Base-by-base conservation (phyloP, 495 filamentous ascomycete genomes). In the Aspergillus mulundensis region DNA sequence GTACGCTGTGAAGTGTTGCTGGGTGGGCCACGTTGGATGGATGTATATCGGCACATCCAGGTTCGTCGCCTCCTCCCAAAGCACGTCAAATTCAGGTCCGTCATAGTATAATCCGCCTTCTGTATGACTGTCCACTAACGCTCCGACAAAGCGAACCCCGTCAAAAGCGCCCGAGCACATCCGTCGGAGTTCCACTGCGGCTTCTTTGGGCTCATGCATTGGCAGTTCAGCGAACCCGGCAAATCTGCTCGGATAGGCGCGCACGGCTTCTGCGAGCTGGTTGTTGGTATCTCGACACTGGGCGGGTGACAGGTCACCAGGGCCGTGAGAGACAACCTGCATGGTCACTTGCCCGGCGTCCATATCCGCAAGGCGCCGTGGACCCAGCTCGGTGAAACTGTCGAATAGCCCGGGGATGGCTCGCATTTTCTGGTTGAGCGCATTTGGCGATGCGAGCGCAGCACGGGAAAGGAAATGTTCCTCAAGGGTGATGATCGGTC, bases 41-140 rank as follows among this genome's bases (percentile, higher is more conserved):
- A 85, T 72, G 48, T 84, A 86, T 20, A 84, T 69, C 4, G 83
- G 81, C 0, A 84, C 79, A 47, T 81, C 74, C 0, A 85, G 74
- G 14, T 71, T 65, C 48, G 81, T 69, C 5, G 78, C 81, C 7
- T 60, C 68, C 18, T 64, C 64, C 60, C 77, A 87, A 7, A 83
- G 69, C 18, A 64, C 58, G 28, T 71, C 67, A 61, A 75, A 83
- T 20, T 67, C 68, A 5, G 55, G 53, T 11, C 63, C 71, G 20
- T 82, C 79, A 56, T 77, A 80, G 67, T 73, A 76, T n/a, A 57
- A 58, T 28, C 78, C 77, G 25, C 77, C 67, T 18, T 36, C 30
- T 8, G 64, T 63, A 59, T 84, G 77, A 54, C 78, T 79, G 50
- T 83, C 80, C 0, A 87, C 70, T 47, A 87, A 55, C 0, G 82